phyloP scores from a whole-genome alignment of 495 filamentous ascomycete species.

The Xylaria cubensis region DNA sequence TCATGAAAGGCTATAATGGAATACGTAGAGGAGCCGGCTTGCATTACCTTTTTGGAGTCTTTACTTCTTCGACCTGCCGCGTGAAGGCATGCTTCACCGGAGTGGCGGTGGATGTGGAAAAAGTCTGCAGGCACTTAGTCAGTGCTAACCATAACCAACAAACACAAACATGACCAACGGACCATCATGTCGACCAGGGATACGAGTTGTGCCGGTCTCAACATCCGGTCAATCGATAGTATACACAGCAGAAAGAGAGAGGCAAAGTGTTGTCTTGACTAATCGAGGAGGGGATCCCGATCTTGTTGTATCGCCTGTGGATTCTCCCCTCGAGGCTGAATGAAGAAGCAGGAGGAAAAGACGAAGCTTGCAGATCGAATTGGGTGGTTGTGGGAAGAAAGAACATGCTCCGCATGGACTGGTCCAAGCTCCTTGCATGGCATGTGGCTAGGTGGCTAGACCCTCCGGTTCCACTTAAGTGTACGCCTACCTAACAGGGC shows the following conservation, averaged over 20 bases:
- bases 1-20: conserved; percentile 63
- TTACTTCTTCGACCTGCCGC: conserved; percentile 81
- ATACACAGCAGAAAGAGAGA: neutral
- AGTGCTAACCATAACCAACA: neutral
- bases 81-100: conserved; percentile 77
- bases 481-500: no score
- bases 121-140: conserved; percentile 56
- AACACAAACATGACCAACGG: conserved; percentile 7
- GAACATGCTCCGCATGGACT: neutral
- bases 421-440: conserved; percentile 28
- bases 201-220: conserved; percentile 34
- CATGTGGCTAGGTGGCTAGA: conserved; percentile 15
- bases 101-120: conserved; percentile 70
- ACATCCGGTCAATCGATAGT: conserved; percentile 19
- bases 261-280: neutral
- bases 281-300: conserved; percentile 10
- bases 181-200: conserved; percentile 40
- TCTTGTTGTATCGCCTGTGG: conserved; percentile 6
- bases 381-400: conserved; percentile 25
- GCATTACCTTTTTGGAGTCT: conserved; percentile 86
- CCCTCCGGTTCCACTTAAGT: neutral
- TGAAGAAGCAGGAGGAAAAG: conserved; percentile 25
- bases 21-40: conserved; percentile 27
- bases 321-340: conserved; percentile 26
- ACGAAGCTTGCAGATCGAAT: conserved; percentile 19